phyloP scores from a whole-genome alignment of 2,329 filamentous ascomycete species.

The Sordariomycetes sp. region DNA sequence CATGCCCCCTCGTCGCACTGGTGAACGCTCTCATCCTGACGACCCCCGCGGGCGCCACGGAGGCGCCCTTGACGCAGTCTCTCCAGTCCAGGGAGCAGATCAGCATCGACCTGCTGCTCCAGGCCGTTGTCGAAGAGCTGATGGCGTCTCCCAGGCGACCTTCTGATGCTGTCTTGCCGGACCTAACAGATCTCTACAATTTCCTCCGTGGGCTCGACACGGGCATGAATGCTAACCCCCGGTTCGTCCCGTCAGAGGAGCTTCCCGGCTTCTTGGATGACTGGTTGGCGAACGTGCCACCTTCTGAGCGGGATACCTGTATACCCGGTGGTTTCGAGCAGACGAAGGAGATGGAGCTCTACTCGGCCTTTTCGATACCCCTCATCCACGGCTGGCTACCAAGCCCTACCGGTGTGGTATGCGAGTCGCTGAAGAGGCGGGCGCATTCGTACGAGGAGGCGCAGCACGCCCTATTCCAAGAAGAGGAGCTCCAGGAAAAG shows the following conservation, averaged over 20 bases:
- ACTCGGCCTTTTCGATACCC: slow-evolving; percentile 77
- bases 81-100: slow-evolving; percentile 75
- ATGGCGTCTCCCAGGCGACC: slow-evolving; percentile 62
- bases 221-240: slow-evolving; percentile 95
- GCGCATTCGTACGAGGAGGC: slow-evolving; percentile 85
- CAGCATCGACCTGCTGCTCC: slow-evolving; percentile 70
- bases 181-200: slow-evolving; percentile 74
- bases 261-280: slow-evolving; percentile 31
- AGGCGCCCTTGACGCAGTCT: slow-evolving; percentile 65
- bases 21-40: slow-evolving; percentile 86
- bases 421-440: slow-evolving; percentile 56
- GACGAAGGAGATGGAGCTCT: slow-evolving; percentile 80
- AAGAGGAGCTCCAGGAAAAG: slow-evolving; percentile 79
- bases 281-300: slow-evolving; percentile 37
- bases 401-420: slow-evolving; percentile 48
- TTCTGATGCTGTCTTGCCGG: slow-evolving; percentile 51
- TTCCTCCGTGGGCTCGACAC: slow-evolving; percentile 86
- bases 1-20: slow-evolving; percentile 82
- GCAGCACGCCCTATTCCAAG: slow-evolving; percentile 75
- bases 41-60: slow-evolving; percentile 46
- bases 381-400: slow-evolving; percentile 92
- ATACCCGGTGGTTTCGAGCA: slow-evolving; percentile 69
- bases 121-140: slow-evolving; percentile 86
- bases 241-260: slow-evolving; percentile 53
- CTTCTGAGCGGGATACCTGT: slow-evolving; percentile 27